Percentiles rank a stretch among this genome's conserved stretches.
These are phyloP conservation scores for Lactarius evosmus DNA, from an alignment of 768 basidiomycete genomes.

Conservation along the genomic window DNA sequence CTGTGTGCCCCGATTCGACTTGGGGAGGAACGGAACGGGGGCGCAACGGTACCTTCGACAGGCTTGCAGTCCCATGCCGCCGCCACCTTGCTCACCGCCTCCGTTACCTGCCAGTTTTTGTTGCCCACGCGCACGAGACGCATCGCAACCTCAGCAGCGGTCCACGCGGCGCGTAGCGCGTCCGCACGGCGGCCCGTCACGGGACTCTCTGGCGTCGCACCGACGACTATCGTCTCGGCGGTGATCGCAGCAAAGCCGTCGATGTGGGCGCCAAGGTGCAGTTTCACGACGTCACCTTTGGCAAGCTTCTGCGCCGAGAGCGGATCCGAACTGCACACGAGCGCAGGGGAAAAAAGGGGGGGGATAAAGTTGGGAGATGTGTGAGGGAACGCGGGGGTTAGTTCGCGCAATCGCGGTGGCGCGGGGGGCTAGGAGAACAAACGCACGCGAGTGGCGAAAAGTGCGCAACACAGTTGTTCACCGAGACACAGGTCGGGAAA, in stretches of 20 bases:
- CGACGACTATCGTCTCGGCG: conserved; percentile 91
- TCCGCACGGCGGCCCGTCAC: conserved; percentile 87
- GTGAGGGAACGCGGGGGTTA: conserved; percentile 6
- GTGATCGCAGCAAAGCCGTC: conserved; percentile 93
- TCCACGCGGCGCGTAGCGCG: conserved; percentile 90
- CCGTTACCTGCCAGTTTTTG: conserved; percentile 95
- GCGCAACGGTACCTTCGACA: conserved; percentile 70
- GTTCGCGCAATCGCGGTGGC: neutral
- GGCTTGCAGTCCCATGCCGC: conserved; percentile 82
- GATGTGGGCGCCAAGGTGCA: conserved; percentile 96
- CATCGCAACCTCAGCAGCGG: conserved; percentile 90
- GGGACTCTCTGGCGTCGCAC: conserved; percentile 67
- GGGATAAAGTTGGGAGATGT: conserved; percentile 3
- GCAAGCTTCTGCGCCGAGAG: conserved; percentile 64
- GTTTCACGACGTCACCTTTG: conserved; percentile 90
- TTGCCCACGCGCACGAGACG: conserved; percentile 86
- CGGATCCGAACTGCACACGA: conserved; percentile 61
- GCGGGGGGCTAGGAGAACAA: too few relatives aligned
- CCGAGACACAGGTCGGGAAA: conserved; percentile 90
- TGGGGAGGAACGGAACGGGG: conserved; percentile 3
- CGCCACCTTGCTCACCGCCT: conserved; percentile 71
- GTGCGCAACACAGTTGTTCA: conserved; percentile 94
- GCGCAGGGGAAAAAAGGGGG: conserved; percentile 18
- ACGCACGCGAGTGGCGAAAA: conserved; percentile 94
- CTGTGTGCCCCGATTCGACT: conserved; percentile 1